Conservation (phyloP, 1,284 basidiomycete genomes). For the Anthracocystis walkeri region DNA sequence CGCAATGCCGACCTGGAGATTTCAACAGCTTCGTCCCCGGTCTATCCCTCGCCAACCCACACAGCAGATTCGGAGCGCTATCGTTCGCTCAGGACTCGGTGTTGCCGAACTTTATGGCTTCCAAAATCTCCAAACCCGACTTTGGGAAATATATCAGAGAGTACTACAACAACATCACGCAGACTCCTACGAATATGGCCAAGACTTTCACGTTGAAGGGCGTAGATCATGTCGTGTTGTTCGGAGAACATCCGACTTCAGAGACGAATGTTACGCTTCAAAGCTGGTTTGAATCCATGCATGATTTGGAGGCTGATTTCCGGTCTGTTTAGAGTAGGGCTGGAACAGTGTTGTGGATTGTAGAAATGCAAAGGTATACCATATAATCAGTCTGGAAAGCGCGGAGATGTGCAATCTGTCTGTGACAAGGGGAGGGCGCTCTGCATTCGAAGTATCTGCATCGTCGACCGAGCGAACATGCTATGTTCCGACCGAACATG, state of each 20-base stretch:
- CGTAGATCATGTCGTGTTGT: conserved; percentile 20
- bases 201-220: conserved; percentile 14
- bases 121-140: not conserved
- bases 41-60: conserved; percentile 20
- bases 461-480: too few species aligned
- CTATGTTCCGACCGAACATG: too few species aligned
- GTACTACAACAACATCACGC: conserved; percentile 29
- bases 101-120: conserved; percentile 16
- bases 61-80: conserved; percentile 24
- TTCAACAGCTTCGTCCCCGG: conserved; percentile 41
- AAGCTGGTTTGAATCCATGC: conserved; percentile 26
- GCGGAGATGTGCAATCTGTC: too few species aligned
- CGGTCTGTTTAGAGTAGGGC: conserved; percentile 2
- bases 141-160: conserved; percentile 19
- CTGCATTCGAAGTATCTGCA: too few species aligned
- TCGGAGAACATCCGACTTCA: conserved; percentile 12
- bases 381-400: too few species aligned
- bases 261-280: not conserved
- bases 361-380: too few species aligned
- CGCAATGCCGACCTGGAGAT: conserved; percentile 16
- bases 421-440: too few species aligned
- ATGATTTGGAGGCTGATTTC: conserved; percentile 8
- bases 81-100: conserved; percentile 16
- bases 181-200: conserved; percentile 22
- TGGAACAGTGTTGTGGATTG: too few species aligned